Base-by-base conservation (phyloP, 768 basidiomycete genomes). In the Multifurca ochricompacta region DNA sequence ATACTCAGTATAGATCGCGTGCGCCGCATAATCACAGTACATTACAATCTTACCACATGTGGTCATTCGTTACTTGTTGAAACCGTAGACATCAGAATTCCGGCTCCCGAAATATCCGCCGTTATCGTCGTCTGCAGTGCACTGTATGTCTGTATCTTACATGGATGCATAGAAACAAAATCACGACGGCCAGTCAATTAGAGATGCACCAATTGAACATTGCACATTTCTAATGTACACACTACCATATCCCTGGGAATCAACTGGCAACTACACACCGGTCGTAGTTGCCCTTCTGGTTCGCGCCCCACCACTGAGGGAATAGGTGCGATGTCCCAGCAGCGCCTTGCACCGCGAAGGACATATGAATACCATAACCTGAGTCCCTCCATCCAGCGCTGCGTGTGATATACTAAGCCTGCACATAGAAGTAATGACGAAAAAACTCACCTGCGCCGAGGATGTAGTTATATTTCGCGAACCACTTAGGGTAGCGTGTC, bases 221-320 rank as follows among this genome's bases (percentile, higher is more conserved):
- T n/a, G n/a, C n/a, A n/a, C n/a, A n/a, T n/a, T n/a, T n/a, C n/a
- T n/a, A n/a, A n/a, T n/a, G n/a, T n/a, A n/a, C n/a, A n/a, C n/a
- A n/a, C n/a, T n/a, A n/a, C n/a, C n/a, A n/a, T n/a, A n/a, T n/a
- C n/a, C n/a, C n/a, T n/a, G n/a, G n/a, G n/a, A n/a, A n/a, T n/a
- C n/a, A n/a, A n/a, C n/a, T n/a, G n/a, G n/a, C 28, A 46, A 48
- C 27, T n/a, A 43, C 52, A 34, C 59, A 60, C 13, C 64, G 51
- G 45, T 66, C 64, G 48, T 66, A 70, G 62, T 73, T 69, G 59
- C 77, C 77, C 27, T 64, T 66, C 58, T 80, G 77, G 61, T 81
- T 77, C 11, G 77, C 78, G 4, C 76, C 52, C 79, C 78, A 80
- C 80, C 78, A 80, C 59, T 68, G 64, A 8, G 79, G 76, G 70